Evolutionary conservation across 2,329 filamentous ascomycete species (phyloP), one percentile per base, ranked within the genome.

Genomic region (Trichoderma atrobrunneum): DNA sequence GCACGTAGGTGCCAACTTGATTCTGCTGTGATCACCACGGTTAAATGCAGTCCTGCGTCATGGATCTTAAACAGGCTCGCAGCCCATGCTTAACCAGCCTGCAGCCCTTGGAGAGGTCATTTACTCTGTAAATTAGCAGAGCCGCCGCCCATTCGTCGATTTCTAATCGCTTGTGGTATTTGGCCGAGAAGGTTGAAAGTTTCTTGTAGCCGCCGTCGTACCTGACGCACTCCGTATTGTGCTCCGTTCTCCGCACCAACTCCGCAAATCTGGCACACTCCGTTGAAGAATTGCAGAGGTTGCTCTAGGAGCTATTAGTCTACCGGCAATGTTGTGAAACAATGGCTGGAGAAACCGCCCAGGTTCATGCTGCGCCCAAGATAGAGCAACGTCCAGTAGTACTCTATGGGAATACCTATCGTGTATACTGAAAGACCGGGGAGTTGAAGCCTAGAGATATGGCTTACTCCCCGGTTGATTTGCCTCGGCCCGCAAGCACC

Each of bases 181-280:
- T 60, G 65, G 65, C 65, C 56, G 65, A 68, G 36, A 21, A 59
- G 18, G 36, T 68, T 32, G 54, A 68, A 60, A 48, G 57, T 14
- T 60, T 59, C 36, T 34, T 30, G 26, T 36, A 57, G 56, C 65
- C 56, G 57, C 65, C 65, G 54, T 68, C 65, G 32, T 59, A 67
- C 64, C 64, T 67, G 51, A 68, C 26, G 56, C 54, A 68, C 65
- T 60, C 65, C 65, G 32, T 68, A 48, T 32, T 66, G 48, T 48
- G 56, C 65, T 68, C 65, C 65, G 60, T 68, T 12, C 65, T 68
- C 65, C 65, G 65, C 65, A 68, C 65, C 51, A 30, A 59, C 65
- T 68, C 65, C 54, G 65, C 65, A 64, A 51, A 51, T 51, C 39
- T 68, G 65, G 65, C 26, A 68, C 65, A 43, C 65, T 36, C 36